Conservation (phyloP, 169 alveolate species). For the Plasmodium chabaudi region DNA sequence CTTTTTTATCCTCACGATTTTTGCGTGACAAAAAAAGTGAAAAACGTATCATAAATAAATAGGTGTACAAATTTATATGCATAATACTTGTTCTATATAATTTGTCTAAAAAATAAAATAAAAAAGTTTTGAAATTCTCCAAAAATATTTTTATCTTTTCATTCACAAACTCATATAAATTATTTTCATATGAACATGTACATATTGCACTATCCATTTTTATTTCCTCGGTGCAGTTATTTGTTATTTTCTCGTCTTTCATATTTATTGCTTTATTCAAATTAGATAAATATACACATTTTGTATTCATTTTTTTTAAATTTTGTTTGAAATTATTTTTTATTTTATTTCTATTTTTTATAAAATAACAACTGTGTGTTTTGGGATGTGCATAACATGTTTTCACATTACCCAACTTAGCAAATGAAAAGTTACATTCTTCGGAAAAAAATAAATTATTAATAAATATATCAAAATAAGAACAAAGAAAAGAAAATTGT, state of each 20-base stretch:
- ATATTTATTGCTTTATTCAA: background rate
- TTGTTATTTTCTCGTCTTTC: background rate
- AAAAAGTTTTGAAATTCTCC: slow-evolving; percentile 55
- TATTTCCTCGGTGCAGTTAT: background rate
- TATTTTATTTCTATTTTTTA: slow-evolving; percentile 2
- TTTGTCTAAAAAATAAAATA: slow-evolving; percentile 23
- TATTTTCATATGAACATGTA: background rate
- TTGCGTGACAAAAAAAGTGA: background rate
- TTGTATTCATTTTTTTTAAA: slow-evolving; percentile 4
- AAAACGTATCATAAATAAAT: slow-evolving; percentile 42
- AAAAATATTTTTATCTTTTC: slow-evolving; percentile 16
- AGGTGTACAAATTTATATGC: slow-evolving; percentile 41
- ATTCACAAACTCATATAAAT: slow-evolving; percentile 1
- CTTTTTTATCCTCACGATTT: background rate
- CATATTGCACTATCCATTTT: background rate
- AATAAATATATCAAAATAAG: slow-evolving; percentile 4
- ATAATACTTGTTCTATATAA: slow-evolving; percentile 14
- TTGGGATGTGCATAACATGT: background rate
- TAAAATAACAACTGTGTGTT: background rate
- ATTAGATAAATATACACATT: background rate
- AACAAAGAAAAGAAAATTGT: slow-evolving; percentile 2
- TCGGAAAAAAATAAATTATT: background rate
- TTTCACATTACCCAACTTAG: background rate
- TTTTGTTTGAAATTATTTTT: background rate
- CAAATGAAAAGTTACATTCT: background rate